Base-by-base conservation (phyloP, 495 filamentous ascomycete genomes). In the Aspergillus bridgeri region DNA sequence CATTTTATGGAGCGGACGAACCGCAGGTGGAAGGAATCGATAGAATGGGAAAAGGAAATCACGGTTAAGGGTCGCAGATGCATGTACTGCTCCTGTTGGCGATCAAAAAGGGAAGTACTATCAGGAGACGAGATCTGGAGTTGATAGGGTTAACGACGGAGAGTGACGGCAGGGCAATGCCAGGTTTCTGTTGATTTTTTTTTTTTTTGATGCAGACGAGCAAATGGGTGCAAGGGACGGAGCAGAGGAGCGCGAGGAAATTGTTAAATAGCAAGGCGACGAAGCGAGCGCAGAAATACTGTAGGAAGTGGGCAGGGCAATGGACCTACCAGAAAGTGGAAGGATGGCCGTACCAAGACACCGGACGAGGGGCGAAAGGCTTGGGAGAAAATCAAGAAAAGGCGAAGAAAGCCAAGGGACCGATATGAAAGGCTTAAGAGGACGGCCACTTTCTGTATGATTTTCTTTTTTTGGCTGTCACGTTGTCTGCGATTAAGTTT, bases 1-100 rank as follows among this genome's bases (percentile, higher is more conserved):
- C 75, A 79, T 77, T 74, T 75, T 58, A 73, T 62, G 19, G 69
- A 72, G 69, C 76, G 75, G 60, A 72, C 59, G 48, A 70, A 64
- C 66, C 71, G 69, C 66, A 65, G 64, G 61, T 70, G 69, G 51
- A 69, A 70, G 52, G 69, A 67, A 53, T 65, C 58, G 65, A 63
- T 57, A 53, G 70, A 72, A 62, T 65, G 56, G 54, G 66, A 61
- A 56, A 62, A 59, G 52, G 53, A 63, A 55, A 60, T 57, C 54
- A 60, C 60, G 48, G 33, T 66, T 51, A 53, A 53, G 53, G 59
- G 64, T 62, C 67, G 66, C 58, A 62, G 47, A 74, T 74, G 69
- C 76, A 79, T 79, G 67, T 71, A 69, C 62, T 62, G 51, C 59
- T 61, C 46, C 48, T 54, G 33, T 38, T 11, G 33, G 33, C 33